phyloP scores from a whole-genome alignment of 176 grass and related monocot genomes.

The Aegilops umbellulata region DNA sequence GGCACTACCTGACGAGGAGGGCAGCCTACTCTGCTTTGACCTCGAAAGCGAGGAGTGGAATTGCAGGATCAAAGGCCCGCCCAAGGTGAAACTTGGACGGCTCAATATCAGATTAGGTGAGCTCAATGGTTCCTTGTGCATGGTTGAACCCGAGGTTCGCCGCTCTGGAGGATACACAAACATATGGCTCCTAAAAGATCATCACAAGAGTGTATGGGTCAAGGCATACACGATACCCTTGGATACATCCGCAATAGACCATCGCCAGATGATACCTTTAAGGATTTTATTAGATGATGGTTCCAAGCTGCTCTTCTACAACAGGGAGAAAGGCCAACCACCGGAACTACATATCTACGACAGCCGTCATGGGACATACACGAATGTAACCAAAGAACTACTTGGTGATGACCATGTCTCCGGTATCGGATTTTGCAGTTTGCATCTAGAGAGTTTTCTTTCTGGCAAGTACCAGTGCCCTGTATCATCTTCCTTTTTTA shows the following conservation, averaged over 20 bases:
- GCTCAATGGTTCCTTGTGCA: background rate
- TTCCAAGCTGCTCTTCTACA: background rate
- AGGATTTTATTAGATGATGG: background rate
- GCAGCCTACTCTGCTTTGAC: background rate
- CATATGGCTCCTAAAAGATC: background rate
- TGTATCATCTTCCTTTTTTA: background rate
- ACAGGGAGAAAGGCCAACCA: background rate
- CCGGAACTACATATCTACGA: background rate
- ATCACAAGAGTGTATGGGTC: background rate
- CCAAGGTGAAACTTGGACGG: background rate
- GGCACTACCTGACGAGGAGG: background rate
- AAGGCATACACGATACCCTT: background rate
- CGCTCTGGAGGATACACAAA: background rate
- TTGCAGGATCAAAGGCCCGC: background rate
- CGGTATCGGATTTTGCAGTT: background rate
- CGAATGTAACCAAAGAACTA: background rate
- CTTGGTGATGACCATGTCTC: background rate
- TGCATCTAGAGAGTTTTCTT: background rate
- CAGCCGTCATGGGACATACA: background rate
- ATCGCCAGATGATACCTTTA: background rate
- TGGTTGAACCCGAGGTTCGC: background rate
- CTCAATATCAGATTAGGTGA: background rate
- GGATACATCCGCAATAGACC: background rate
- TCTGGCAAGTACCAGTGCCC: background rate
- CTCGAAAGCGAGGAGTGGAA: conserved; percentile 10